Evolutionary conservation across 257 asterid genomes (phyloP).

Genomic region (Scutellaria barbata): DNA sequence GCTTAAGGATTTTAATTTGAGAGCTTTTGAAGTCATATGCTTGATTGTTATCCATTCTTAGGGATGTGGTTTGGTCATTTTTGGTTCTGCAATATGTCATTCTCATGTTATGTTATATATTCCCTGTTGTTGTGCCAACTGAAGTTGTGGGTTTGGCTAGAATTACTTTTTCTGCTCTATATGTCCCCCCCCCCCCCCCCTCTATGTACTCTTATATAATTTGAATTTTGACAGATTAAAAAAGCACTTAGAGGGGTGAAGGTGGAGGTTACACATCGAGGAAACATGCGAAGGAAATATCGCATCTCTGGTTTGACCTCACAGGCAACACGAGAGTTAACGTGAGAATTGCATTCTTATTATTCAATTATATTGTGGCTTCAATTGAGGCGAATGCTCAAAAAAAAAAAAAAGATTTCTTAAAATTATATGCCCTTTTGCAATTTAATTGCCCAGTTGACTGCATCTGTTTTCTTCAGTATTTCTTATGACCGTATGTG

Average conservation of each 20-base stretch:
- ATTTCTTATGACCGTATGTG: neutral
- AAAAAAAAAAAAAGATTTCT: neutral
- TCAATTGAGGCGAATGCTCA: neutral
- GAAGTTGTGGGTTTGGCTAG: neutral
- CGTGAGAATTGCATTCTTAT: slow-evolving; percentile 52
- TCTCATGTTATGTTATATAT: neutral
- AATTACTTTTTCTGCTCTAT: neutral
- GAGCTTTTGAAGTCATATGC: slow-evolving; percentile 10
- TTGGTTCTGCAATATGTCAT: neutral
- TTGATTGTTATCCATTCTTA: neutral
- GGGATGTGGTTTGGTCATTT: neutral
- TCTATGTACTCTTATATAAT: neutral
- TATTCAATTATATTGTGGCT: slow-evolving; percentile 10
- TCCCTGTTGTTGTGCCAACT: slow-evolving; percentile 2
- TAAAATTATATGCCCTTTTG: neutral
- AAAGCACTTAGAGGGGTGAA: slow-evolving; percentile 95
- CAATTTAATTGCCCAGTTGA: neutral
- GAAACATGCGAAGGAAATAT: slow-evolving; percentile 93
- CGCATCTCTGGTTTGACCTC: slow-evolving; percentile 93
- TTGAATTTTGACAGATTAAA: slow-evolving; percentile 61
- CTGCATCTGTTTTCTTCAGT: neutral
- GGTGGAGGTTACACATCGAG: slow-evolving; percentile 97
- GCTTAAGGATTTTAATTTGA: neutral
- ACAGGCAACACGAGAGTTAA: slow-evolving; percentile 86
- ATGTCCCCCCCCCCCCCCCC: neutral